Conservation (phyloP, 2,329 filamentous ascomycete genomes). For the Grosmannia clavigera region DNA sequence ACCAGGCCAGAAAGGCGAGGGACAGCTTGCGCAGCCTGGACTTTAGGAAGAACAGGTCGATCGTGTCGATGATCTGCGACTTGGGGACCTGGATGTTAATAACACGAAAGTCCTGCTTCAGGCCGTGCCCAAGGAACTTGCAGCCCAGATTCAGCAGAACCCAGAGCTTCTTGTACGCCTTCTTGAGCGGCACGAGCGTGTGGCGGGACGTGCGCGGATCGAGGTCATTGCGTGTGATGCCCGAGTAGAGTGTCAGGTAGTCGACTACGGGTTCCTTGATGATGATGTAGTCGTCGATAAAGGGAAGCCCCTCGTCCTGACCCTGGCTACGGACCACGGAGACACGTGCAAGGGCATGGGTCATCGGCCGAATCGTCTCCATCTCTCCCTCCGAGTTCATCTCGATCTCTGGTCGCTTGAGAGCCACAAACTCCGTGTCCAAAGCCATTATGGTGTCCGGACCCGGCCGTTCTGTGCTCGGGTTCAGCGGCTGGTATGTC, state of each 20-base stretch:
- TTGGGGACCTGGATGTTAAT: conserved; percentile 96
- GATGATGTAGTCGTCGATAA: conserved; percentile 95
- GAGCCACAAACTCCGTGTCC: conserved; percentile 90
- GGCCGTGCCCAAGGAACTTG: conserved; percentile 83
- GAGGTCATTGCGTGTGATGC: conserved; percentile 75
- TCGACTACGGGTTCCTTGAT: conserved; percentile 88
- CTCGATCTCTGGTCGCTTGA: conserved; percentile 88
- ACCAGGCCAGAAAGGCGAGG: conserved; percentile 83
- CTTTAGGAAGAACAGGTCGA: conserved; percentile 78
- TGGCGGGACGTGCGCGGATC: conserved; percentile 68
- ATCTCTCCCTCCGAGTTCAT: conserved; percentile 90
- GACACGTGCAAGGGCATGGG: conserved; percentile 82
- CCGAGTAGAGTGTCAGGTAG: conserved; percentile 88
- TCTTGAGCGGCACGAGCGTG: conserved; percentile 75
- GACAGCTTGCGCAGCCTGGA: conserved; percentile 75
- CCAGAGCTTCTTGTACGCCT: conserved; percentile 97
- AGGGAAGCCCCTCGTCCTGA: conserved; percentile 66
- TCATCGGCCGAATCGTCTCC: conserved; percentile 82
- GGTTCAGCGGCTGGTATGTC: conserved; percentile 48
- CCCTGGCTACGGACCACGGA: conserved; percentile 78
- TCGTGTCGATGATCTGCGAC: conserved; percentile 84
- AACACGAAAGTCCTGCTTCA: conserved; percentile 92
- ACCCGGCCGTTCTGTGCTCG: conserved; percentile 50
- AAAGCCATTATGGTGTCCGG: conserved; percentile 71
- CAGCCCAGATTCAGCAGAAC: conserved; percentile 88